Evolutionary conservation across 257 asterid genomes (phyloP).

Genomic region (Solanum lignicaule): DNA sequence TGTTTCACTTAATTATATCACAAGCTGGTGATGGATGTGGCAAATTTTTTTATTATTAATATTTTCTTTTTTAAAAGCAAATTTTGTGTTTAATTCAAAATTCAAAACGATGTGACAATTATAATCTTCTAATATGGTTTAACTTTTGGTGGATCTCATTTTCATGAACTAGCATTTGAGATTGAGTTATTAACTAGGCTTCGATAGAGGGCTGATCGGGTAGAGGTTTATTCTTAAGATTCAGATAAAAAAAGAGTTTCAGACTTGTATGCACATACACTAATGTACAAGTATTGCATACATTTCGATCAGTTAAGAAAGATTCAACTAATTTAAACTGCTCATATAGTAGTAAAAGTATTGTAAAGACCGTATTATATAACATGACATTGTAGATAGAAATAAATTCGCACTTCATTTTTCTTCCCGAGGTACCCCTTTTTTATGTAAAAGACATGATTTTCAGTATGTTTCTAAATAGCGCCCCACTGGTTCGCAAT

Average conservation of each 20-base stretch:
- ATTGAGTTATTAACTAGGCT: not conserved
- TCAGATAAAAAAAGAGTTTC: not conserved
- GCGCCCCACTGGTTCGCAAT: not conserved
- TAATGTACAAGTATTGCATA: not conserved
- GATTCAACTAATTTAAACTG: not conserved
- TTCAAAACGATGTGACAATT: no score
- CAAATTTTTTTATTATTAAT: no score
- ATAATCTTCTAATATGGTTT: not conserved
- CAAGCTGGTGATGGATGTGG: not conserved
- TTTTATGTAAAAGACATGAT: not conserved
- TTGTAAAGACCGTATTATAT: not conserved
- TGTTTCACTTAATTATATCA: not conserved
- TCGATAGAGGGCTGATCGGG: not conserved
- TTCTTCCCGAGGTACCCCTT: accelerated
- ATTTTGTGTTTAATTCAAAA: no score
- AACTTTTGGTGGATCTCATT: not conserved
- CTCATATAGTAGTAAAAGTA: not conserved
- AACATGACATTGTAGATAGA: not conserved
- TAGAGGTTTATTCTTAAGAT: not conserved
- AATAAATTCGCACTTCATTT: not conserved
- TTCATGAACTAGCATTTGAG: not conserved
- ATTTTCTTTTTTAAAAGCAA: no score
- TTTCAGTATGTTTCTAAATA: accelerated
- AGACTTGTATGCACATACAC: not conserved
- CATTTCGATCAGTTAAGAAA: not conserved